Percentiles rank a stretch among this genome's conserved stretches.
Evolutionary conservation across 2,329 filamentous ascomycete genomes (phyloP).

Genomic region (Neofusicoccum sp.): DNA sequence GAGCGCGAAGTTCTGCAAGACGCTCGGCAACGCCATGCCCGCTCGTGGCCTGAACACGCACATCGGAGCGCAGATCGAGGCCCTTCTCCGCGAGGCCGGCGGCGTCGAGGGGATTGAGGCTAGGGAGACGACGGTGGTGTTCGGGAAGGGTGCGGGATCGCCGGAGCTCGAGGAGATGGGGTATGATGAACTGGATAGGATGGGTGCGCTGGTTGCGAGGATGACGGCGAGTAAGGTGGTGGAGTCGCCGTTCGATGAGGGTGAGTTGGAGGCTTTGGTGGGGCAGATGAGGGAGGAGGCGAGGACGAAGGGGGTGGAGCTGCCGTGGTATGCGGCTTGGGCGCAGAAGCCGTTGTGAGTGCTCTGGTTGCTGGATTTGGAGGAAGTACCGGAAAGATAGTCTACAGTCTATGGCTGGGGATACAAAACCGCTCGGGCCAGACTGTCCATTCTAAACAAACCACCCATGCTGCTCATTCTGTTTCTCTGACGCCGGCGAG

Average conservation of each 20-base stretch:
- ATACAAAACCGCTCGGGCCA: too few relatives aligned
- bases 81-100: not conserved
- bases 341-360: not conserved
- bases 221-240: not conserved
- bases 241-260: not conserved
- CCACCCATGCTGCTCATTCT: too few relatives aligned
- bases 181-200: not conserved
- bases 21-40: not conserved
- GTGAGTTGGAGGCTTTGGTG: not conserved
- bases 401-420: too few relatives aligned
- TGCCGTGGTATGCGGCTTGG: not conserved
- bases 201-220: not conserved
- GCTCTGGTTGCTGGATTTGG: not conserved
- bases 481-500: too few relatives aligned
- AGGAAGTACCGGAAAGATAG: too few relatives aligned
- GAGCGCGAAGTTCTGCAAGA: not conserved
- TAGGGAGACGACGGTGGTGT: not conserved
- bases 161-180: not conserved
- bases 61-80: not conserved
- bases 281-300: not conserved
- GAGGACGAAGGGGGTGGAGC: not conserved
- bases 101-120: not conserved
- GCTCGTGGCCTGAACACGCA: not conserved
- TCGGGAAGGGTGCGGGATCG: not conserved
- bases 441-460: too few relatives aligned